A percentile compares a stretch with the other conserved stretches of the same genome.
Evolutionary conservation across 768 basidiomycete genomes (phyloP).

Genomic region (Cystobasidium tubakii): DNA sequence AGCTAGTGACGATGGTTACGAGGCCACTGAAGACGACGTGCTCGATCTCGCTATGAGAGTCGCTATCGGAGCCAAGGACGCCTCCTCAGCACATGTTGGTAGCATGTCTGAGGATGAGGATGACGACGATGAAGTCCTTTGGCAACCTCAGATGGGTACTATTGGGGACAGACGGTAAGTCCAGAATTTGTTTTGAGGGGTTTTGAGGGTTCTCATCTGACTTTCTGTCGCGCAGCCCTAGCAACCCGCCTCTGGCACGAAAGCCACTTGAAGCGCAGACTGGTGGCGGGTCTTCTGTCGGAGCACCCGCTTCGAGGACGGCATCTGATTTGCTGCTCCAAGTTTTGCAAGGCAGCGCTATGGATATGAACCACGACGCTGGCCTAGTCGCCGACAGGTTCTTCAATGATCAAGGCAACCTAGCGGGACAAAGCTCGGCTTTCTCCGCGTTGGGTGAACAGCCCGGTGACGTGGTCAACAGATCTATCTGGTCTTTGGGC

Average conservation of each 20-base stretch:
- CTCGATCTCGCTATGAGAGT: constrained; percentile 57
- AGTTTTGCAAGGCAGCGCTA: constrained; percentile 33
- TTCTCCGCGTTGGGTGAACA: background rate
- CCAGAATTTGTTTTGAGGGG: too few species aligned
- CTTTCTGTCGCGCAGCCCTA: too few species aligned
- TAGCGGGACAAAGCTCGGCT: background rate
- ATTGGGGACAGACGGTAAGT: background rate
- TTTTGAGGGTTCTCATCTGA: too few species aligned
- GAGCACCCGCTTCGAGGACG: constrained; percentile 22
- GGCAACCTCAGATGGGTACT: constrained; percentile 50
- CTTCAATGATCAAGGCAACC: background rate
- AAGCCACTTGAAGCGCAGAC: background rate
- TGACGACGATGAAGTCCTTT: constrained; percentile 71
- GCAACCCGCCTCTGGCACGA: background rate
- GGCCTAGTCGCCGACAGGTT: background rate
- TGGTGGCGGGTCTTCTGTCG: background rate
- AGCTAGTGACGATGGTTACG: background rate
- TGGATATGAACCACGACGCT: constrained; percentile 3
- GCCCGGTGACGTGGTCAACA: background rate
- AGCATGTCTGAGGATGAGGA: constrained; percentile 51
- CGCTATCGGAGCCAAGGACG: constrained; percentile 56
- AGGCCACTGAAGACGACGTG: constrained; percentile 64
- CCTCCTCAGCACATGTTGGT: background rate
- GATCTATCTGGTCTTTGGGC: constrained; percentile 17
- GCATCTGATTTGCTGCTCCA: constrained; percentile 36